These are phyloP conservation scores for Parastagonospora nodorum DNA, from an alignment of 2,329 filamentous ascomycete genomes.

Conservation along the genomic window DNA sequence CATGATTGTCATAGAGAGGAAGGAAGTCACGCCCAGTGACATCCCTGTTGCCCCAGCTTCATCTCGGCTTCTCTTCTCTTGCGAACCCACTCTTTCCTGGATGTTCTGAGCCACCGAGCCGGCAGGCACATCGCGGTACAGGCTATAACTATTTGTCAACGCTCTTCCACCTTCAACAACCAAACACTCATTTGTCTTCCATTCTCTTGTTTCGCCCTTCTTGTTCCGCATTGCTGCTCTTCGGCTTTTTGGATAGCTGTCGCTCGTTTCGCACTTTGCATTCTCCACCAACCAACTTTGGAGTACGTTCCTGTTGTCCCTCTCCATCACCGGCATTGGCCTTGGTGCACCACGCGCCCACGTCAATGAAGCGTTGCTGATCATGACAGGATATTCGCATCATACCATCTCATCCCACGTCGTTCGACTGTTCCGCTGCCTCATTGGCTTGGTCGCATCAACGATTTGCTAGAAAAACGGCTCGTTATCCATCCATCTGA, in stretches of 20 bases:
- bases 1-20: too few relatives aligned
- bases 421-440: constrained; percentile 15
- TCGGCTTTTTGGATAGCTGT: constrained; percentile 47
- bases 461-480: constrained; percentile 7
- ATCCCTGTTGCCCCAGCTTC: constrained; percentile 8
- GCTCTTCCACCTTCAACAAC: constrained; percentile 14
- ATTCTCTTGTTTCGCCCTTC: constrained; percentile 41
- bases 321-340: background rate
- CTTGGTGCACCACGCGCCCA: background rate
- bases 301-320: constrained; percentile 23
- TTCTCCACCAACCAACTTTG: constrained; percentile 36
- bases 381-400: constrained; percentile 42
- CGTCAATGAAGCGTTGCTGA: constrained; percentile 5
- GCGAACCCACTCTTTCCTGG: constrained; percentile 17
- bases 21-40: background rate
- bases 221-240: constrained; percentile 47
- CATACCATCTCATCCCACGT: constrained; percentile 42
- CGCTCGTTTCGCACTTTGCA: constrained; percentile 37
- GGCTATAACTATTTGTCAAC: constrained; percentile 26
- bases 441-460: constrained; percentile 10
- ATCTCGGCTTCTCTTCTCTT: constrained; percentile 14
- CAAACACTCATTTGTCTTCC: constrained; percentile 47
- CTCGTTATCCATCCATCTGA: constrained; percentile 10
- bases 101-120: background rate
- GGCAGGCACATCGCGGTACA: constrained; percentile 29